Conservation (phyloP, 2,329 filamentous ascomycete species). For the Metarhizium humberi region DNA sequence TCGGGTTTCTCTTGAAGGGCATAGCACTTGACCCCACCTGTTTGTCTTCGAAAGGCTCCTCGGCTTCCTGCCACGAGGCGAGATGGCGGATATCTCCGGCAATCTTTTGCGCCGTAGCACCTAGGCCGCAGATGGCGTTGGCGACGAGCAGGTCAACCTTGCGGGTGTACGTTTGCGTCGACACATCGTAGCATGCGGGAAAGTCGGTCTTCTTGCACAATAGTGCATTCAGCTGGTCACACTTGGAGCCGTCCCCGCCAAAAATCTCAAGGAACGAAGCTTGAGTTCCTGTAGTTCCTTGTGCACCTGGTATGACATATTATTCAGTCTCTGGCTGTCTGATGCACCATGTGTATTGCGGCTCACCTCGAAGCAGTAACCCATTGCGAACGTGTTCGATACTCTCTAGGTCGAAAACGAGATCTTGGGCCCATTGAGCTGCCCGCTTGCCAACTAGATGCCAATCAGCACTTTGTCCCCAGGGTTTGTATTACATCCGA, state of each 20-base stretch:
- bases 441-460: slow-evolving; percentile 7
- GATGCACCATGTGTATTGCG: too few relatives aligned
- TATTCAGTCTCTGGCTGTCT: too few relatives aligned
- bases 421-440: slow-evolving; percentile 61
- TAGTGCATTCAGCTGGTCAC: slow-evolving; percentile 44
- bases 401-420: slow-evolving; percentile 59
- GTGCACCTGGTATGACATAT: too few relatives aligned
- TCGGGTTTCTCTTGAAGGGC: slow-evolving; percentile 11
- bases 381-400: slow-evolving; percentile 60
- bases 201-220: slow-evolving; percentile 49
- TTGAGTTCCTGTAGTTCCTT: slow-evolving; percentile 63
- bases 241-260: slow-evolving; percentile 36
- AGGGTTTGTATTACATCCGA: too few relatives aligned
- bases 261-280: slow-evolving; percentile 53
- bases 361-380: slow-evolving; percentile 66
- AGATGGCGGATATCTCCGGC: slow-evolving; percentile 66
- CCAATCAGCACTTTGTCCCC: too few relatives aligned
- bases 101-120: slow-evolving; percentile 64
- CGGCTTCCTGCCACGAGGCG: slow-evolving; percentile 70
- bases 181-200: slow-evolving; percentile 39
- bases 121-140: slow-evolving; percentile 72
- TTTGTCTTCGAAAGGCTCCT: slow-evolving; percentile 72
- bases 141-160: slow-evolving; percentile 77
- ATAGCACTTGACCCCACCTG: slow-evolving; percentile 54
- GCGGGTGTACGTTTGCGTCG: slow-evolving; percentile 61